Base-by-base conservation (phyloP, 306 rosid genomes). In the Cucurbita ficifolia region DNA sequence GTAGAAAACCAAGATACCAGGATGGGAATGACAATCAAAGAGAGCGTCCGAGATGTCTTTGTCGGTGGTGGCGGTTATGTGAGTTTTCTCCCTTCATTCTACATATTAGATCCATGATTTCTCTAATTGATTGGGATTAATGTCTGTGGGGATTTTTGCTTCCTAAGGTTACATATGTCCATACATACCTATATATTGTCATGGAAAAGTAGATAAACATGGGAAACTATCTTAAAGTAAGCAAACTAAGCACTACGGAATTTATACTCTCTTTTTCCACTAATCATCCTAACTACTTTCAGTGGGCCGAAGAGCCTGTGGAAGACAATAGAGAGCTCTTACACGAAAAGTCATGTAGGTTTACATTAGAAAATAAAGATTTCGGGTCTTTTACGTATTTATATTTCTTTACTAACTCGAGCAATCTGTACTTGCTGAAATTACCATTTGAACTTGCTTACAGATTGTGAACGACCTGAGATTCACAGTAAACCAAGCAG, bases 401-500 rank as follows among this genome's bases (percentile, higher is more conserved):
- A 60, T 60, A 16, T 17, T 39, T 63, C 29, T 62, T 38, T n/a
- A 63, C 50, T 63, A 2, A 43, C 22, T 69, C 13, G 21, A 13
- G 52, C 19, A 8, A 69, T 69, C 49, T 69, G 12, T 69, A 14
- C 45, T 7, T 13, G 43, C 58, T 70, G 22, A 46, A 45, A 12
- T 24, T 10, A 35, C 43, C 59, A 49, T 70, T 17, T 70, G n/a
- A 70, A 70, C 58, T 24, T 50, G 33, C 54, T 43, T 84, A 62
- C 87, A 95, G 97, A 95, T 95, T 72, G 99, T 95, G 74, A 87
- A 83, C 2, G 99, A 95, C 46, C 86, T 95, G 85, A 95, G 81
- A 80, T 95, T 95, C 86, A 91, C 97, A 16, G 97, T 95, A 53
- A 85, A 82, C 79, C 99, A 95, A 83, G 99, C 99, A 52, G 97